Conservation (phyloP, 2,329 filamentous ascomycete genomes). For the Hypoxylon sp. region DNA sequence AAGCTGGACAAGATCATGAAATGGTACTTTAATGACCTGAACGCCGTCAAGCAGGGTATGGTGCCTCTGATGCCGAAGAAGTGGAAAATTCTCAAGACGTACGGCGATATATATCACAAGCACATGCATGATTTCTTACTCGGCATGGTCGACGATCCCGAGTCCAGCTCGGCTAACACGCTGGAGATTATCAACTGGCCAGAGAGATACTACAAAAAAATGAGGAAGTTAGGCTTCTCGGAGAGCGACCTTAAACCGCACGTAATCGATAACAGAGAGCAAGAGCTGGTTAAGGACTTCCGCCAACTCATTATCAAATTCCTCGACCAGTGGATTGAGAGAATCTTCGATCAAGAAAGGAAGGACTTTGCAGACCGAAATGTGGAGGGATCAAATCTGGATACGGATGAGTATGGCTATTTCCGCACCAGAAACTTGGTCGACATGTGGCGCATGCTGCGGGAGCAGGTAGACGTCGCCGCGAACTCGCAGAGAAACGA, state of each 20-base stretch:
- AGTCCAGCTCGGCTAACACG: constrained; percentile 86
- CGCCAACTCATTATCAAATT: constrained; percentile 94
- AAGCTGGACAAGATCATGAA: constrained; percentile 87
- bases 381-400: constrained; percentile 79
- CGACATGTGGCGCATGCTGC: constrained; percentile 97
- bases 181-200: constrained; percentile 95
- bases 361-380: constrained; percentile 83
- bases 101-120: constrained; percentile 89
- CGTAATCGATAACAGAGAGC: constrained; percentile 88
- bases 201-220: constrained; percentile 95
- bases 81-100: constrained; percentile 95
- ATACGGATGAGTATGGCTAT: constrained; percentile 88
- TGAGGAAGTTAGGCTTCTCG: constrained; percentile 86
- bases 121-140: constrained; percentile 96
- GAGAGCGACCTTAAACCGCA: constrained; percentile 84
- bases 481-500: constrained; percentile 87
- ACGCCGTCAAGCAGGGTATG: constrained; percentile 94
- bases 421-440: constrained; percentile 92
- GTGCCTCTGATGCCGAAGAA: constrained; percentile 91
- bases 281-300: constrained; percentile 93
- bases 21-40: constrained; percentile 98
- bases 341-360: constrained; percentile 85
- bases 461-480: constrained; percentile 89
- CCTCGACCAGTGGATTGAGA: constrained; percentile 97
- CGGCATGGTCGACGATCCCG: constrained; percentile 82